These are phyloP conservation scores for Kalanchoe fedtschenkoi DNA, from an alignment of 164 flowering plant genomes.

Conservation along the genomic window DNA sequence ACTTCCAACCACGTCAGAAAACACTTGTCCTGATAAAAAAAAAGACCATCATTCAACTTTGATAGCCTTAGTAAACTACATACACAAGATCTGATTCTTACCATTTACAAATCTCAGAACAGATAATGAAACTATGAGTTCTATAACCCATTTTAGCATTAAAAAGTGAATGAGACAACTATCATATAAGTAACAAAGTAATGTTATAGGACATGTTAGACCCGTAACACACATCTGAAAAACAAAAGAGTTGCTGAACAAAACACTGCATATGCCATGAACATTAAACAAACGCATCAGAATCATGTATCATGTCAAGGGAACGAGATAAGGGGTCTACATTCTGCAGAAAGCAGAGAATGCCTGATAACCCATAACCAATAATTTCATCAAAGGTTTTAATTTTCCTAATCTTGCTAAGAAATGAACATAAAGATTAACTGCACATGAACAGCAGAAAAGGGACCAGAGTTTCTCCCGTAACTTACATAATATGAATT, in stretches of 20 bases:
- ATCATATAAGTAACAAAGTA: background rate
- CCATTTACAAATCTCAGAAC: background rate
- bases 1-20: constrained; percentile 4
- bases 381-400: too few species aligned
- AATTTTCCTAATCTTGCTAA: too few species aligned
- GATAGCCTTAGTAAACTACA: background rate
- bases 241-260: background rate
- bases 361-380: too few species aligned
- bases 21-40: constrained; percentile 3
- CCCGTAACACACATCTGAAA: too few species aligned
- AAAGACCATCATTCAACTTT: background rate
- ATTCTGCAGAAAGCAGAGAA: too few species aligned
- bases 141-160: background rate
- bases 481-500: too few species aligned
- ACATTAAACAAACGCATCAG: background rate
- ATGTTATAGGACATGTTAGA: background rate
- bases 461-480: too few species aligned
- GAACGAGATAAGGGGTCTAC: too few species aligned
- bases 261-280: background rate
- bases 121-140: background rate
- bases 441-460: too few species aligned
- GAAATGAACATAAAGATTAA: too few species aligned
- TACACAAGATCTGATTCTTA: background rate
- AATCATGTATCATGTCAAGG: too few species aligned
- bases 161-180: background rate